A percentile compares a stretch with the other conserved stretches of the same genome.
Conservation (phyloP, 768 basidiomycete genomes). For the Pulveroboletus ravenelii region DNA sequence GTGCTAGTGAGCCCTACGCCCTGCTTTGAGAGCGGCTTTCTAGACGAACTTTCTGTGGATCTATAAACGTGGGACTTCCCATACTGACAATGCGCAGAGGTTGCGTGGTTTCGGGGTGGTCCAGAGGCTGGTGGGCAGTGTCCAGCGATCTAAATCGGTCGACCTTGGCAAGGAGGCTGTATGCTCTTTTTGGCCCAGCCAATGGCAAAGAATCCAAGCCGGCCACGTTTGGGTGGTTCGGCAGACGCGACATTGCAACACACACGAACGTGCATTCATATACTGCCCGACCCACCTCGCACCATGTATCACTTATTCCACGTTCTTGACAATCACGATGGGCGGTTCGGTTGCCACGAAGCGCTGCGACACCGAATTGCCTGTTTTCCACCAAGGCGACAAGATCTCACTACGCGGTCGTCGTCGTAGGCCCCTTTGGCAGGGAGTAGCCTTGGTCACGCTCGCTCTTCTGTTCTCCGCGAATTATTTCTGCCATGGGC, state of each 20-base stretch:
- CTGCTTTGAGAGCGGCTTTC: too few relatives aligned
- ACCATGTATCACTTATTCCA: slow-evolving; percentile 6
- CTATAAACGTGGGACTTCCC: too few relatives aligned
- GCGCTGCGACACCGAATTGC: not conserved
- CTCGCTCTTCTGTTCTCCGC: slow-evolving; percentile 14
- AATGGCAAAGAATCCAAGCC: not conserved
- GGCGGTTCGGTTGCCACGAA: not conserved
- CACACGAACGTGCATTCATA: slow-evolving; percentile 26
- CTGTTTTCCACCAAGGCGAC: slow-evolving; percentile 5
- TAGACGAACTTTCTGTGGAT: too few relatives aligned
- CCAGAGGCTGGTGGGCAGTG: too few relatives aligned
- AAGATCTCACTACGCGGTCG: not conserved
- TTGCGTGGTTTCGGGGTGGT: too few relatives aligned
- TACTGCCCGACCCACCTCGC: not conserved
- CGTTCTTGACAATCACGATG: not conserved
- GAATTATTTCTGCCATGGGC: slow-evolving; percentile 11
- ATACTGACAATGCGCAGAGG: too few relatives aligned
- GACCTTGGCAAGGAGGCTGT: not conserved
- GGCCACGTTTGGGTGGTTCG: slow-evolving; percentile 7
- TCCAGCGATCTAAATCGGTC: too few relatives aligned
- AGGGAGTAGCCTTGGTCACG: slow-evolving; percentile 3
- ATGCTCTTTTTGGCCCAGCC: too few relatives aligned
- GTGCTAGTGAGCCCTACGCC: too few relatives aligned
- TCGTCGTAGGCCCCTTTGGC: slow-evolving; percentile 4
- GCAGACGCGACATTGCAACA: slow-evolving; percentile 5